Base-by-base conservation (phyloP, 2,329 filamentous ascomycete genomes). In the Aureobasidium sp. region DNA sequence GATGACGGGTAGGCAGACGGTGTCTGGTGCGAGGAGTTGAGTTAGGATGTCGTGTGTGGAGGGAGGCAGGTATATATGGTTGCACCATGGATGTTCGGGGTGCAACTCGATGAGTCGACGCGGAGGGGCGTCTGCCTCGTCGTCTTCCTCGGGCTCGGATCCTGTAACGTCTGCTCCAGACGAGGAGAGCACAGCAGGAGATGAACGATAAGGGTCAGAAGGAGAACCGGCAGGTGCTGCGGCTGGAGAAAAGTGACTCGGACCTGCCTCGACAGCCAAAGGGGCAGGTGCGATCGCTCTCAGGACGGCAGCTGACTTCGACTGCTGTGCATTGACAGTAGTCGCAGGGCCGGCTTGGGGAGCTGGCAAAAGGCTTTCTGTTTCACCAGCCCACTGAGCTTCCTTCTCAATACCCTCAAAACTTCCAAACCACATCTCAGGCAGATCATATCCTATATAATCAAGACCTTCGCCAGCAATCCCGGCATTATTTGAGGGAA, bases 1-100 rank as follows among this genome's bases (percentile, higher is more conserved):
- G 21, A 49, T 45, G 25, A 59, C 42, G 14, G 55, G 55, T 7
- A 49, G 30, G 16, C 55, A 59, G 44, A 45, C n/a, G 32, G 55
- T 42, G 34, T 39, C 42, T 25, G 44, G 34, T 1, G 32, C 29
- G 25, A 59, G 45, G 32, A 59, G 55, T 2, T 49, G 55, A 14
- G 45, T 39, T 16, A 59, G 55, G 1, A 16, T 2, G 16, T 59
- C 41, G 21, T 59, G 55, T 14, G 41, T 13, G 25, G 55, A 41
- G 29, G 41, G 44, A 49, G 55, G 44, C 7, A 49, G 44, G 36
- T 39, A 59, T 49, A 49, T 59, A 41, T 59, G 55, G 55, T 59
- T 59, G 42, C 44, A 39, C 44, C 42, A 59, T 8, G 55, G 55
- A 25, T 59, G 55, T 6, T 49, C 30, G 1, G 45, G 42, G 36